Conservation (phyloP, 2,329 filamentous ascomycete genomes). For the Pestalotiopsis sp. region DNA sequence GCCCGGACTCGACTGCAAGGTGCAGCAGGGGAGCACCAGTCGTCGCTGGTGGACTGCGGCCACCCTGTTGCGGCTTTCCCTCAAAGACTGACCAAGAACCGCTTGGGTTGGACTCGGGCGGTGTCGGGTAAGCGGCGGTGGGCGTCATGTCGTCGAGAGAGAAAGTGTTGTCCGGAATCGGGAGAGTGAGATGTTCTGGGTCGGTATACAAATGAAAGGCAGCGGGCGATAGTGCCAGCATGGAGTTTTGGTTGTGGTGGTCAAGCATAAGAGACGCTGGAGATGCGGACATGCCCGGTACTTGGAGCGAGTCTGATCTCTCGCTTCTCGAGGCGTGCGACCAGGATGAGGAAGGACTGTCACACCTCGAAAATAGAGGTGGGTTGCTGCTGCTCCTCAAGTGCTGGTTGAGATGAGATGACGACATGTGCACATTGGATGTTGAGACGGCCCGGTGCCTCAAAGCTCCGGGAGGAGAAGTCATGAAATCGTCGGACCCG, state of each 20-base stretch:
- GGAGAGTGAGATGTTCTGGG: conserved; percentile 28
- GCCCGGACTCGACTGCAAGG: conserved; percentile 33
- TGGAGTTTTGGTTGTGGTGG: conserved; percentile 13
- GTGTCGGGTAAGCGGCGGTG: conserved; percentile 28
- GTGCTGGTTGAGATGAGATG: conserved; percentile 25
- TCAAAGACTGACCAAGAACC: not conserved
- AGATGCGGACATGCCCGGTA: conserved; percentile 11
- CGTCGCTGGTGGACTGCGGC: not conserved
- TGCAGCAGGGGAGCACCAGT: conserved; percentile 34
- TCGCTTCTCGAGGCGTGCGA: conserved; percentile 23
- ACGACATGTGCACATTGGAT: conserved; percentile 19
- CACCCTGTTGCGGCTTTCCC: conserved; percentile 15
- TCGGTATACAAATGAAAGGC: conserved; percentile 27
- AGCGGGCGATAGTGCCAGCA: conserved; percentile 4
- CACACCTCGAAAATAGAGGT: conserved; percentile 26
- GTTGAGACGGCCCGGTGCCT: conserved; percentile 28
- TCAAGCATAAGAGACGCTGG: conserved; percentile 16
- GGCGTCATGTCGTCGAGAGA: conserved; percentile 18
- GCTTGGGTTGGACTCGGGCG: conserved; percentile 21
- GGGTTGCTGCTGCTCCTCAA: conserved; percentile 33
- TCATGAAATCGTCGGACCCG: conserved; percentile 22
- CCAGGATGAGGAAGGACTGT: conserved; percentile 28
- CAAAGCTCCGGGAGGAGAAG: conserved; percentile 19
- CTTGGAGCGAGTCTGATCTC: conserved; percentile 24
- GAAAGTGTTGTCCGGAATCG: conserved; percentile 29